Evolutionary conservation across 768 basidiomycete genomes (phyloP), one percentile per base, ranked within the genome.

Genomic region (Coprinellus micaceus): DNA sequence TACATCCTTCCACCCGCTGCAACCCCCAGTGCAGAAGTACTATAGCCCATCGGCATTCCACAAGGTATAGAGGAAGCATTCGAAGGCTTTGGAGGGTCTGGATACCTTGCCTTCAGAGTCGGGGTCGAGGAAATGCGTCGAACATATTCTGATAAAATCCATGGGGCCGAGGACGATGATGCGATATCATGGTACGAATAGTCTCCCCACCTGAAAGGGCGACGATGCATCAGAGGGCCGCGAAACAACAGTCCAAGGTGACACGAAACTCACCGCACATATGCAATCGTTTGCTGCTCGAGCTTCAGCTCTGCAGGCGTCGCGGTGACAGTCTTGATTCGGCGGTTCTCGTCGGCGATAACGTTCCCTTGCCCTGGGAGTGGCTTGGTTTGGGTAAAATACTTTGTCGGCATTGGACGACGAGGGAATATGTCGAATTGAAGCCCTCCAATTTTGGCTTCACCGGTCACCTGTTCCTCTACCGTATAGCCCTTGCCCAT

Each of bases 381-480:
- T 33, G 33, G 33, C 33, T 13, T 13, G 33, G 7, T 33, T 33
- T 33, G 33, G 7, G 13, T 33, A 33, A 33, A 33, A 33, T 33
- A 6, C 33, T 13, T 13, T 6, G 33, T 6, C 33, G 36, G 33
- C 13, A n/a, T 13, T 13, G 33, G 33, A 33, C 54, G 54, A n/a
- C 49, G 52, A 28, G 60, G 60, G 30, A 59, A 61, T 13, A 63
- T 54, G 37, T 63, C 62, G 46, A 63, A 60, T 26, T 63, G 62
- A n/a, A 63, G 30, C 9, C 62, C 62, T 2, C 62, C 62, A 15
- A 53, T 24, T 49, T 61, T 39, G 17, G 41, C 54, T 29, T 53
- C 45, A 1, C 55, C 60, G 9, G 60, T 60, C 4, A 63, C 44
- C 45, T 63, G 62, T 43, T 63, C 62, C 52, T 63, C 62, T 5